These are phyloP conservation scores for Candida incommunis DNA, from an alignment of 805 yeast genomes.

Conservation along the genomic window DNA sequence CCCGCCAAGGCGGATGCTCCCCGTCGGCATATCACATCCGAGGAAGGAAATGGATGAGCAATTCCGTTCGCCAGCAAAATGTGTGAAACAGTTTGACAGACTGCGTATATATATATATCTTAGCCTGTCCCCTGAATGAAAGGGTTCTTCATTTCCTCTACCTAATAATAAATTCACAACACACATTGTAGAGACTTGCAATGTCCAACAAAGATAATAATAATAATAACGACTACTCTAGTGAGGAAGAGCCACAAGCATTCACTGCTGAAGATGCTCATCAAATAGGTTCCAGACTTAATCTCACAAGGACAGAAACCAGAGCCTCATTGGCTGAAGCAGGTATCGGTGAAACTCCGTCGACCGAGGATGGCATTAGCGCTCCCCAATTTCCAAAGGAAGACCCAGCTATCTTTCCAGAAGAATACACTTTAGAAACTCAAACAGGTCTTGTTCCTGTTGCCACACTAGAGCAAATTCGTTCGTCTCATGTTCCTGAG, in stretches of 20 bases:
- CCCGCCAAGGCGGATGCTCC: no score
- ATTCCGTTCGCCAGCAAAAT: no score
- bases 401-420: conserved; percentile 43
- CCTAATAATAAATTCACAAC: no score
- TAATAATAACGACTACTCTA: not conserved
- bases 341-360: not conserved
- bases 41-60: no score
- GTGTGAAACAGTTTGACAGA: no score
- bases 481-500: conserved; percentile 18
- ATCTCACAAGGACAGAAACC: not conserved
- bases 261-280: not conserved
- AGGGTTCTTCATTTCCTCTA: no score
- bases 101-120: no score
- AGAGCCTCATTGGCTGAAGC: not conserved
- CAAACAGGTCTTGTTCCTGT: conserved; percentile 79
- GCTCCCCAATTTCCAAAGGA: not conserved
- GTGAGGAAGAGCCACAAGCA: not conserved
- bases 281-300: not conserved
- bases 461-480: conserved; percentile 50
- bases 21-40: no score
- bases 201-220: no score
- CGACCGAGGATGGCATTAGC: not conserved
- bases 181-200: no score
- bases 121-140: no score
- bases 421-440: conserved; percentile 82